These are phyloP conservation scores for Ilex paraguariensis DNA, from an alignment of 305 asterid species.

Conservation along the genomic window DNA sequence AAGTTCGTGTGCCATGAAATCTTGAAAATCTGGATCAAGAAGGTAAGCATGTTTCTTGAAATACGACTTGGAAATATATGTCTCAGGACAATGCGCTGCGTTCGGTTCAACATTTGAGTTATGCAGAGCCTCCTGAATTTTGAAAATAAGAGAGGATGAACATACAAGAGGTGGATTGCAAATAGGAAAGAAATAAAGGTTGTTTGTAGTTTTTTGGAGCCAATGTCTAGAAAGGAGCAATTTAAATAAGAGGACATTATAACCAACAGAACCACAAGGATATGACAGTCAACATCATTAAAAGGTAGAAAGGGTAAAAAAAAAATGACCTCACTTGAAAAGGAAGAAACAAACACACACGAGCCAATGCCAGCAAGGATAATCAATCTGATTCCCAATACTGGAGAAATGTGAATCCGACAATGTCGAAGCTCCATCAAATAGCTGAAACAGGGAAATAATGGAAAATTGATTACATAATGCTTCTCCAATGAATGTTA, in stretches of 20 bases:
- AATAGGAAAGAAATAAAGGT: too few relatives aligned
- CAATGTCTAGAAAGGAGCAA: too few relatives aligned
- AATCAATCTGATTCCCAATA: constrained; percentile 11
- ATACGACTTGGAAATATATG: constrained; percentile 46
- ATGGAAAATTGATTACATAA: background rate
- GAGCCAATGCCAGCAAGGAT: constrained; percentile 5
- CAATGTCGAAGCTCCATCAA: constrained; percentile 22
- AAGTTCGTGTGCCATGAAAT: constrained; percentile 36
- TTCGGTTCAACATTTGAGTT: background rate
- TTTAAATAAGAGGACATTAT: too few relatives aligned
- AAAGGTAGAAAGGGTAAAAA: too few relatives aligned
- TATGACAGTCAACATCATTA: too few relatives aligned
- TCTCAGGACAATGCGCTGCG: constrained; percentile 11
- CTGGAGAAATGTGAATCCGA: constrained; percentile 9
- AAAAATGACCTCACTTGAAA: constrained; percentile 20
- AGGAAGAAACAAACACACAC: too few relatives aligned
- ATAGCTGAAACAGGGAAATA: background rate
- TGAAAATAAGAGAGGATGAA: too few relatives aligned
- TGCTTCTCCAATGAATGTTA: too few relatives aligned
- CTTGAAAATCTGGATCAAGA: constrained; percentile 37
- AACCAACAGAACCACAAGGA: too few relatives aligned
- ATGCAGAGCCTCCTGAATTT: background rate
- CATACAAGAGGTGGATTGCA: too few relatives aligned
- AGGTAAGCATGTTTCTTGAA: constrained; percentile 40
- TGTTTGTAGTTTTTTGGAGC: too few relatives aligned